Evolutionary conservation across 176 grass and related monocot genomes (phyloP).

Genomic region (Oryza glaberrima): DNA sequence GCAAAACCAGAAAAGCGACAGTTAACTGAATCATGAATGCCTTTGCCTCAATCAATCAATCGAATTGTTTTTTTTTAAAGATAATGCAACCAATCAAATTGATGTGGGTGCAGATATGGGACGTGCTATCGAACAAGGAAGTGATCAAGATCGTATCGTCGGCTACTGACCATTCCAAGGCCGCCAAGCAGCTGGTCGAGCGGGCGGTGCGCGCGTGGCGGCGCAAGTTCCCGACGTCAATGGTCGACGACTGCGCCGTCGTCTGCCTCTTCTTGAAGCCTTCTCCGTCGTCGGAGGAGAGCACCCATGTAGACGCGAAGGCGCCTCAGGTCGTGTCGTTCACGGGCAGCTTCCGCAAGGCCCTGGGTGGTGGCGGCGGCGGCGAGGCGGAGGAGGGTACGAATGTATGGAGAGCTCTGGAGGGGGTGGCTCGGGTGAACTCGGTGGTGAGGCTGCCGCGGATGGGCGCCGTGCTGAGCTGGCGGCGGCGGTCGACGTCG

Average conservation of each 20-base stretch:
- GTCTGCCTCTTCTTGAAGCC: conserved; percentile 72
- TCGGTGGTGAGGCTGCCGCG: conserved; percentile 66
- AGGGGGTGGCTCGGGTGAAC: conserved; percentile 67
- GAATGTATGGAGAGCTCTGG: conserved; percentile 56
- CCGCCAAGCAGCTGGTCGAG: conserved; percentile 56
- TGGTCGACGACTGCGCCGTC: conserved; percentile 79
- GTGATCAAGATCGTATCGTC: conserved; percentile 72
- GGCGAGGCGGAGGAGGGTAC: conserved; percentile 32
- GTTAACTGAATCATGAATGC: conserved; percentile 25
- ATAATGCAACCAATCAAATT: too few relatives aligned
- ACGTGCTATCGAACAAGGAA: conserved; percentile 85
- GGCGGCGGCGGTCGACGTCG: conserved; percentile 50
- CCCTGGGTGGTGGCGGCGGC: not conserved
- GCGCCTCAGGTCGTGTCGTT: conserved; percentile 22
- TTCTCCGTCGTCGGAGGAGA: conserved; percentile 1
- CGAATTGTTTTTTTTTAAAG: too few relatives aligned
- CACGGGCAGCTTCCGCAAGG: conserved; percentile 60
- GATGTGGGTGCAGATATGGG: conserved; percentile 67
- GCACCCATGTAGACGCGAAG: not conserved
- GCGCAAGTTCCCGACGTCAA: conserved; percentile 67
- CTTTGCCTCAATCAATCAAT: not conserved
- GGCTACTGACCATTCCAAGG: conserved; percentile 47
- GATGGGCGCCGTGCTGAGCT: conserved; percentile 52
- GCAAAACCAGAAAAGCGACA: conserved; percentile 15
- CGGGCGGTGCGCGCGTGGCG: conserved; percentile 69